Conservation (phyloP, 257 asterid species). For the Jaltomata sinuosa region DNA sequence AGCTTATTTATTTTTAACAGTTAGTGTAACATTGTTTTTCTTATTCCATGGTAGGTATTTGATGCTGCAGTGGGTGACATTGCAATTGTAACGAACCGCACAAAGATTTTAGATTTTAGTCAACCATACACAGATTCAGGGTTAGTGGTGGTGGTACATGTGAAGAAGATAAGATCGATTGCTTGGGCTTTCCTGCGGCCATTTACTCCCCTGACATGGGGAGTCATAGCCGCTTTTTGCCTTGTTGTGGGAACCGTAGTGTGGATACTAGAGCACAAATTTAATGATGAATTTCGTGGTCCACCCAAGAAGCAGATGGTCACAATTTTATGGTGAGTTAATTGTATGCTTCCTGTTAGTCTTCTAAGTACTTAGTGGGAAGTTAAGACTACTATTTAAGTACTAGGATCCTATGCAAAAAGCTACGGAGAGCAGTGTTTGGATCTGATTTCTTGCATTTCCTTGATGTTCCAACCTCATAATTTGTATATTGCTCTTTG, state of each 20-base stretch:
- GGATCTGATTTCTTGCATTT: background rate
- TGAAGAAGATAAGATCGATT: constrained; percentile 37
- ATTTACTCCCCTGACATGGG: constrained; percentile 64
- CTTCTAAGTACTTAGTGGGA: background rate
- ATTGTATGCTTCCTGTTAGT: background rate
- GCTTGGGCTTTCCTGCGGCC: constrained; percentile 81
- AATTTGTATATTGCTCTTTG: background rate
- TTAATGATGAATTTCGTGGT: constrained; percentile 78
- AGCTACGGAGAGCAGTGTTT: background rate
- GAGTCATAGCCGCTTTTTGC: constrained; percentile 49
- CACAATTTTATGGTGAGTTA: constrained; percentile 65
- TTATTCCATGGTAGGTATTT: constrained; percentile 32
- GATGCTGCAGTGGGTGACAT: constrained; percentile 89
- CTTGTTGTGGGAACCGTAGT: constrained; percentile 53
- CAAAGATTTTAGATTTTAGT: constrained; percentile 66
- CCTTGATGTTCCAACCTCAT: background rate
- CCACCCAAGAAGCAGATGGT: constrained; percentile 60
- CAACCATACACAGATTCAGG: constrained; percentile 86
- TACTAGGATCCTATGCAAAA: background rate
- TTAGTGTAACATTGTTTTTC: background rate
- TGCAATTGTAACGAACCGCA: constrained; percentile 62
- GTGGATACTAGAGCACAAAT: constrained; percentile 75
- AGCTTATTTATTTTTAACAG: background rate
- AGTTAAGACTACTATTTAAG: background rate
- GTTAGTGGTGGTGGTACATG: constrained; percentile 58